Conservation (phyloP, 2,329 filamentous ascomycete genomes). For the Coleophoma eucalyptorum region DNA sequence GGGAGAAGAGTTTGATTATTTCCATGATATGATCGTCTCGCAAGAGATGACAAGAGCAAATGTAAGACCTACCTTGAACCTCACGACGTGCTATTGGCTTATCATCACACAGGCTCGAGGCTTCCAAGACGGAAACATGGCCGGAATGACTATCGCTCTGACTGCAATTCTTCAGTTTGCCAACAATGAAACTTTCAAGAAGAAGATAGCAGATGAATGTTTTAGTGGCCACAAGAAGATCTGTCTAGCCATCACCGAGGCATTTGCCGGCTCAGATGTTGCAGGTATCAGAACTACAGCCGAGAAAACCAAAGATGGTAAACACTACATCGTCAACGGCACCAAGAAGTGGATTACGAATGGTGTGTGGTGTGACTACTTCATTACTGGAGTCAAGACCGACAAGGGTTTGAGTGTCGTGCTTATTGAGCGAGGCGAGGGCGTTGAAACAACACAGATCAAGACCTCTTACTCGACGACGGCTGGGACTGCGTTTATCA, state of each 20-base stretch:
- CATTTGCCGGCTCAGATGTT: constrained; percentile 81
- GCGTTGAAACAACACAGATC: constrained; percentile 72
- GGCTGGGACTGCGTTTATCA: constrained; percentile 73
- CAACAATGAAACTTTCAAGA: constrained; percentile 61
- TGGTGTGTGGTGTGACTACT: constrained; percentile 78
- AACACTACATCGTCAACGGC: constrained; percentile 70
- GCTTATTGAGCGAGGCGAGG: constrained; percentile 69
- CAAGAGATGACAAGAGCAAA: constrained; percentile 72
- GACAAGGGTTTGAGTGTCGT: constrained; percentile 76
- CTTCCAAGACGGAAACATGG: constrained; percentile 84
- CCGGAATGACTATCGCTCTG: constrained; percentile 79
- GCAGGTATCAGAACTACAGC: constrained; percentile 77
- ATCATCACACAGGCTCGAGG: constrained; percentile 46
- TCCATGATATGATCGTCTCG: constrained; percentile 73
- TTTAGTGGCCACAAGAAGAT: constrained; percentile 83
- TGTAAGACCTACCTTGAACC: constrained; percentile 22
- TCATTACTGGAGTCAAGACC: constrained; percentile 76
- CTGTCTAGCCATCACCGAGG: constrained; percentile 83
- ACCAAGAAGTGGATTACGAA: constrained; percentile 83
- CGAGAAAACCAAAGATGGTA: constrained; percentile 68
- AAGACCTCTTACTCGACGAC: constrained; percentile 79
- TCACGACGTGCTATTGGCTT: background rate
- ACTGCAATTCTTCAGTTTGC: constrained; percentile 79
- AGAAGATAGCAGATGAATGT: constrained; percentile 66
- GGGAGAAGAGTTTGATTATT: constrained; percentile 81